Base-by-base conservation (phyloP, 306 rosid genomes). In the Inga leiocalycina region DNA sequence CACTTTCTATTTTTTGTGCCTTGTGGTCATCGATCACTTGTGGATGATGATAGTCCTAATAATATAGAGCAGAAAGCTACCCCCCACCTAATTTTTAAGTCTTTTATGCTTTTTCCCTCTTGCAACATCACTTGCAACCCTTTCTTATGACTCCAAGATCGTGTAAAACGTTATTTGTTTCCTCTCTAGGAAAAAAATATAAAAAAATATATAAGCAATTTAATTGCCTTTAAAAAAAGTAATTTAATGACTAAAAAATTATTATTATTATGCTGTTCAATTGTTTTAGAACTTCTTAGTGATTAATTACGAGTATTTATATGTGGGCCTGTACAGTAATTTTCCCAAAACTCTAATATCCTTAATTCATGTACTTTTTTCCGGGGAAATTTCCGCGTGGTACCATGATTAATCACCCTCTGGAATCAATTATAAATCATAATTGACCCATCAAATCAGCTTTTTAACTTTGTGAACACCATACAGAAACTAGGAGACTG, bases 41-140 rank as follows among this genome's bases (percentile, higher is more conserved):
- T 52, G 0, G 61, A 52, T 52, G 44, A 1, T 49, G 74, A 6
- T 54, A 24, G 22, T 19, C 61, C 9, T 22, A 39, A 20, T 39
- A 35, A 7, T 37, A 2, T 0, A 16, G 51, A 0, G 16, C 52
- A 17, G 80, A 85, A n/a, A 85, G 49, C 16, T 27, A 81, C 71
- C 71, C n/a, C 2, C 81, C 65, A 85, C 85, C 80, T 27, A 27
- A 27, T 27, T 27, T 27, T 27, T 27, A 27, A 27, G 30, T 27
- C 30, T 27, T 61, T 39, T 39, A 39, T 15, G 67, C 32, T 8
- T 54, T 54, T 6, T 3, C n/a, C 61, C 43, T 6, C 43, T 65
- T 65, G 3, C 11, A 32, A 56, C 17, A 15, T 11, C 16, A 13
- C 52, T 48, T 52, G 8, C 6, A 52, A 52, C 59, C 19, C 22